Conservation (phyloP, 75 land plant species). For the Cryptomeria japonica region DNA sequence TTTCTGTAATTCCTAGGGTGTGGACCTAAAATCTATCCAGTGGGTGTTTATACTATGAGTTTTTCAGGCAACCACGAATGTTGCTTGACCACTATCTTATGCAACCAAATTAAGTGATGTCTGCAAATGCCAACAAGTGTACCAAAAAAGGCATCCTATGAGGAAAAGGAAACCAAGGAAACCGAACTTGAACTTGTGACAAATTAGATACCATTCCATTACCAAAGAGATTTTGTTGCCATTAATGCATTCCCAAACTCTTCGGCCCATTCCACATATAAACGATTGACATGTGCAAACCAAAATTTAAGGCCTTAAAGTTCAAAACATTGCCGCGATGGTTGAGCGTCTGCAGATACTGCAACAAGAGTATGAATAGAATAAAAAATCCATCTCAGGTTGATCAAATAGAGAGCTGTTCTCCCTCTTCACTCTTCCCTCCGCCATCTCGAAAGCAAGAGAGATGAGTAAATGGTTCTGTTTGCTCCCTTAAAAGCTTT, state of each 20-base stretch:
- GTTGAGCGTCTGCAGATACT: conserved; percentile 55
- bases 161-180: conserved; percentile 13
- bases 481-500: no score
- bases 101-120: no score
- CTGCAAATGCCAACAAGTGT: background rate
- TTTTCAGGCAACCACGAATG: no score
- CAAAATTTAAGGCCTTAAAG: background rate
- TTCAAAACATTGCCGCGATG: conserved; percentile 35
- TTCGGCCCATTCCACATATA: conserved; percentile 2
- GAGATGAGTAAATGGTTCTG: background rate
- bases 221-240: background rate
- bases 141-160: conserved; percentile 16
- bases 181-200: conserved; percentile 12
- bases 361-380: conserved; percentile 57
- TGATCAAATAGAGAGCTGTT: conserved; percentile 36
- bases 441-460: background rate
- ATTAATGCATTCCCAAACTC: conserved; percentile 17
- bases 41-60: no score
- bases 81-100: no score
- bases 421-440: background rate
- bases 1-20: no score
- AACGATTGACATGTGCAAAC: background rate
- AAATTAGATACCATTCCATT: conserved; percentile 16
- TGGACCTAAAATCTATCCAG: no score
- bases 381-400: conserved; percentile 46